Evolutionary conservation across 1,139 yeast genomes (phyloP).

Genomic region (Hansenula lynferdii): DNA sequence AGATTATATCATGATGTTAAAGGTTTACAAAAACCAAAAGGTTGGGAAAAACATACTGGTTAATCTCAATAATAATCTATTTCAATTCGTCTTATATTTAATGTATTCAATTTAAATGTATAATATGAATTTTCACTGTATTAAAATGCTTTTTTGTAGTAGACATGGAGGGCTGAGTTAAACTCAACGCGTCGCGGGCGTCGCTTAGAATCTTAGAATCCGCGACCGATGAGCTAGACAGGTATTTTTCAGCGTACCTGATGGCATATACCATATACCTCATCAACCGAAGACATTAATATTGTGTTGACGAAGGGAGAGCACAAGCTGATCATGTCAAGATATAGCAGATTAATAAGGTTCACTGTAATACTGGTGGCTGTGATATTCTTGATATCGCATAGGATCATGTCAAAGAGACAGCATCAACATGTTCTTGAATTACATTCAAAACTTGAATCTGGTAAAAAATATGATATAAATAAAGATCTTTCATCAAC

Average conservation of each 20-base stretch:
- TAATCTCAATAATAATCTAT: not conserved
- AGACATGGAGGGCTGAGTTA: too few relatives aligned
- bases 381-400: conserved; percentile 14
- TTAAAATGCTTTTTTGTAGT: too few relatives aligned
- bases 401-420: conserved; percentile 15
- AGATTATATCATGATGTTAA: conserved; percentile 61
- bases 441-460: conserved; percentile 12
- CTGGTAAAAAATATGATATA: conserved; percentile 13
- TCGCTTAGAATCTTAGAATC: too few relatives aligned
- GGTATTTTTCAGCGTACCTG: too few relatives aligned
- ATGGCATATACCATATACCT: too few relatives aligned
- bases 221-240: too few relatives aligned
- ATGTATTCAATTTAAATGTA: not conserved
- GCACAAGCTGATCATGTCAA: not conserved
- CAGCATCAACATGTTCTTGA: conserved; percentile 13
- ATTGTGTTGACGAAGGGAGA: not conserved
- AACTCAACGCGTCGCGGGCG: too few relatives aligned
- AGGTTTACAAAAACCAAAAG: conserved; percentile 61
- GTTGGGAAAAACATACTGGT: conserved; percentile 61
- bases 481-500: conserved; percentile 8
- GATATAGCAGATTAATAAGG: conserved; percentile 10
- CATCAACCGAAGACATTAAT: too few relatives aligned
- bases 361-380: conserved; percentile 12
- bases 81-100: not conserved
- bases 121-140: not conserved